A percentile compares a stretch with the other conserved stretches of the same genome.
phyloP scores from a whole-genome alignment of 1,139 yeast species.

The Kodamaea alishanica region DNA sequence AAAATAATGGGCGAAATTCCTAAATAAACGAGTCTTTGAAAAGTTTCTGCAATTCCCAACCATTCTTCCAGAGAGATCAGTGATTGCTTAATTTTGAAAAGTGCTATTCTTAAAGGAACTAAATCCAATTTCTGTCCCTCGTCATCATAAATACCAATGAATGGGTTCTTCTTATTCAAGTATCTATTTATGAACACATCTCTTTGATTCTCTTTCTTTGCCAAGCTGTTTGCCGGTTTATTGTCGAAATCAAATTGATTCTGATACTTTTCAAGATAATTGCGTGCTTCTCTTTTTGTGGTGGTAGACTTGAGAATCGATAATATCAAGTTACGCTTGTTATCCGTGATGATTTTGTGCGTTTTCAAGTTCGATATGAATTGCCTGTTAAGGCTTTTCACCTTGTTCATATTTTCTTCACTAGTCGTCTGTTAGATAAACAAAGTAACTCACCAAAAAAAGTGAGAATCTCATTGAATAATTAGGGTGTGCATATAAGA shows the following conservation, averaged over 20 bases:
- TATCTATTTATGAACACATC: conserved; percentile 40
- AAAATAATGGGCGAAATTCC: conserved; percentile 38
- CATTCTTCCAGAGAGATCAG: conserved; percentile 31
- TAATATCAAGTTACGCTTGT: conserved; percentile 53
- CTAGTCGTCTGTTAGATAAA: not conserved
- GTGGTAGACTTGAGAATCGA: conserved; percentile 72
- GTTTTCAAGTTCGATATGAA: conserved; percentile 40
- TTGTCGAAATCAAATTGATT: conserved; percentile 34
- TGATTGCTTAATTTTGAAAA: conserved; percentile 45
- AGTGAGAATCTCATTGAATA: not conserved
- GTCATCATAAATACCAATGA: conserved; percentile 30
- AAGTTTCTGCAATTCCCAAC: conserved; percentile 47
- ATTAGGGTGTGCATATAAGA: not conserved
- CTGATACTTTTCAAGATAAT: conserved; percentile 59
- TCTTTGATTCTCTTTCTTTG: conserved; percentile 31
- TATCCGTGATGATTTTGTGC: conserved; percentile 32
- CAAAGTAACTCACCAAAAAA: not conserved
- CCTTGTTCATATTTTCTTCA: conserved; percentile 26
- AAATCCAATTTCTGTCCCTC: conserved; percentile 31
- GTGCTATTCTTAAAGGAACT: conserved; percentile 48
- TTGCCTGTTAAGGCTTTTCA: conserved; percentile 29
- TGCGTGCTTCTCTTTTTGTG: conserved; percentile 70
- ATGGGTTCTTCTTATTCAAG: conserved; percentile 34
- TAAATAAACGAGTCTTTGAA: conserved; percentile 45
- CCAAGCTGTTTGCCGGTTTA: conserved; percentile 9